Evolutionary conservation across 2,329 filamentous ascomycete genomes (phyloP).

Genomic region (Gnomoniopsis sp.): DNA sequence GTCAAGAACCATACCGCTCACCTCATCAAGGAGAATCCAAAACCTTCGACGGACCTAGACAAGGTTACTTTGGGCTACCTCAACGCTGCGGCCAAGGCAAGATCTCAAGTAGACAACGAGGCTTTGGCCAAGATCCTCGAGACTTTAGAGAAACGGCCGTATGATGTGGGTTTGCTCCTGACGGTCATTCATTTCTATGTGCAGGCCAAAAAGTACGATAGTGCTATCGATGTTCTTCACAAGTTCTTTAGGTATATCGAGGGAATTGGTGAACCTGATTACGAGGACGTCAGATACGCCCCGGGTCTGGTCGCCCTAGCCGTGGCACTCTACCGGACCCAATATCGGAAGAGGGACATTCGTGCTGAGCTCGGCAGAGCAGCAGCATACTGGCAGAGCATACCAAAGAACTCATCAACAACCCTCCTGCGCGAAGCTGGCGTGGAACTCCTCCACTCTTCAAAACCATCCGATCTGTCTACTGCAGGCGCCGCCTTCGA

Average conservation of each 20-base stretch:
- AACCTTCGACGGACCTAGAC: constrained; percentile 25
- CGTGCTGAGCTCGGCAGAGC: constrained; percentile 75
- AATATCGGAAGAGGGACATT: constrained; percentile 70
- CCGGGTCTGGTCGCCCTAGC: constrained; percentile 80
- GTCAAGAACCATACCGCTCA: constrained; percentile 47
- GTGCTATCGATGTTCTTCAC: constrained; percentile 73
- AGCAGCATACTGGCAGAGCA: constrained; percentile 71
- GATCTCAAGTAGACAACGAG: constrained; percentile 60
- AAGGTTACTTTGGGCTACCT: constrained; percentile 41
- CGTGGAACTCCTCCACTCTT: constrained; percentile 75
- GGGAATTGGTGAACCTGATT: constrained; percentile 49
- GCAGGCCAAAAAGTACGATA: constrained; percentile 64
- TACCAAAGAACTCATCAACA: constrained; percentile 27
- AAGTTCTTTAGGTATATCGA: constrained; percentile 72
- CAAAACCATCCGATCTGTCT: constrained; percentile 62
- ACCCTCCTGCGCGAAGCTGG: constrained; percentile 74
- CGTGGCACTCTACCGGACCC: constrained; percentile 73
- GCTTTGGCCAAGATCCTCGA: constrained; percentile 68
- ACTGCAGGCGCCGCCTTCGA: constrained; percentile 78
- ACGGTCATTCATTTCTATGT: constrained; percentile 81
- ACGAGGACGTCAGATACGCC: constrained; percentile 71
- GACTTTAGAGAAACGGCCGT: constrained; percentile 69
- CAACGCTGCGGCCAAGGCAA: constrained; percentile 70
- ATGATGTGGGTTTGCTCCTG: constrained; percentile 75
- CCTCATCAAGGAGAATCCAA: constrained; percentile 31